Evolutionary conservation across 106 monocot species (phyloP), one percentile per base, ranked within the genome.

Genomic region (Xerophyta viscosa): DNA sequence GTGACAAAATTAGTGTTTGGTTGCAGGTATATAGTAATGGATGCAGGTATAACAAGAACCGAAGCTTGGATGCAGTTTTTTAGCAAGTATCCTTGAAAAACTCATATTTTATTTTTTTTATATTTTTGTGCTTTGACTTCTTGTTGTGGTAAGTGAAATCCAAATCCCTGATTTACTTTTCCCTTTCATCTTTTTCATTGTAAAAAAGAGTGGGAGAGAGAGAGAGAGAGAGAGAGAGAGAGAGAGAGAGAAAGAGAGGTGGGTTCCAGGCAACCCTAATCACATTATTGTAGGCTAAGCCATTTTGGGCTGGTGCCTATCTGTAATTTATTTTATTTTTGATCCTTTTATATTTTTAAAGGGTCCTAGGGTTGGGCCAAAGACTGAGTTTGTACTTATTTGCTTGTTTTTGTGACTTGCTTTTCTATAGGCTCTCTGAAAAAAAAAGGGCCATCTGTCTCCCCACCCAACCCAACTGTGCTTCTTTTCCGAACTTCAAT

Each of bases 21-120:
- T n/a, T n/a, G n/a, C n/a, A n/a, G n/a, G n/a, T n/a, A n/a, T n/a
- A n/a, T n/a, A n/a, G n/a, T n/a, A n/a, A n/a, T n/a, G n/a, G n/a
- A n/a, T n/a, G n/a, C n/a, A n/a, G n/a, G n/a, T n/a, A n/a, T 55
- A 47, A 64, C 37, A 56, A 55, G 25, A 59, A 27, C 27, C 31
- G 47, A 60, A 67, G 41, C 57, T 58, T 65, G 76, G 76, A 70
- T 70, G 76, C 76, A 23, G 69, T 58, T 46, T 76, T 76, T 76
- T 76, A 19, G 64, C 46, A 50, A 64, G 76, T 65, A 52, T 76
- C 76, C 76, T n/a, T 55, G 45, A 57, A 62, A 52, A 46, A 56
- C 42, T 68, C 49, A 50, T n/a, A 8, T 41, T 26, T 46, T 43
- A 36, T 27, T 29, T 29, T 48, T 29, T 31, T 46, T 24, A 30